phyloP scores from a whole-genome alignment of 768 basidiomycete genomes.

The Chiua virens region DNA sequence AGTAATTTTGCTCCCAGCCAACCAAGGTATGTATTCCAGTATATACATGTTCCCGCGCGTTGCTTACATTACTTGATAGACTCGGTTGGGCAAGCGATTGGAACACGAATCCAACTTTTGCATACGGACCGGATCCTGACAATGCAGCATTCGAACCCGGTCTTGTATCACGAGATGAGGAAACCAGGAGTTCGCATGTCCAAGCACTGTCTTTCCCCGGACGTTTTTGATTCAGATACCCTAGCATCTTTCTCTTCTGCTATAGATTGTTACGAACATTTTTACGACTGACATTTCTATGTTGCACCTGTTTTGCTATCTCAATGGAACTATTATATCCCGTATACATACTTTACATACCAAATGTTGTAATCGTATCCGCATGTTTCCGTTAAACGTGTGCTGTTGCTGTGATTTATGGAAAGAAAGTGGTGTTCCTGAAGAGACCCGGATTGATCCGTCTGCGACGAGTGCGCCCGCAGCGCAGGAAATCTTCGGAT shows the following conservation, averaged over 20 bases:
- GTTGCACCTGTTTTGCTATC: neutral
- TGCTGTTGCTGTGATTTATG: neutral
- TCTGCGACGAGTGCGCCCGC: too few species aligned
- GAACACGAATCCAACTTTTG: constrained; percentile 9
- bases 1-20: constrained; percentile 2
- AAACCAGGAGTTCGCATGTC: neutral
- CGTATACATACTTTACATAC: constrained; percentile 20
- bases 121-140: constrained; percentile 9
- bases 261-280: constrained; percentile 2
- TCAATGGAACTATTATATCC: constrained; percentile 7
- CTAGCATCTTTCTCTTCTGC: neutral
- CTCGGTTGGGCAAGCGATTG: constrained; percentile 21
- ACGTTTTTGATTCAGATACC: constrained; percentile 10
- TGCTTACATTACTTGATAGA: constrained; percentile 3
- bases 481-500: too few species aligned
- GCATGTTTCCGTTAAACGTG: neutral
- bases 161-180: constrained; percentile 2
- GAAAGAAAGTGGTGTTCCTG: too few species aligned
- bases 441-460: too few species aligned
- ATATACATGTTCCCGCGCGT: neutral
- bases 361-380: constrained; percentile 7
- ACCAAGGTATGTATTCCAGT: constrained; percentile 10
- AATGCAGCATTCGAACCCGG: neutral
- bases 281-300: neutral
- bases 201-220: constrained; percentile 13